These are phyloP conservation scores for Cantharellus anzutake DNA, from an alignment of 768 basidiomycete genomes.

Conservation along the genomic window DNA sequence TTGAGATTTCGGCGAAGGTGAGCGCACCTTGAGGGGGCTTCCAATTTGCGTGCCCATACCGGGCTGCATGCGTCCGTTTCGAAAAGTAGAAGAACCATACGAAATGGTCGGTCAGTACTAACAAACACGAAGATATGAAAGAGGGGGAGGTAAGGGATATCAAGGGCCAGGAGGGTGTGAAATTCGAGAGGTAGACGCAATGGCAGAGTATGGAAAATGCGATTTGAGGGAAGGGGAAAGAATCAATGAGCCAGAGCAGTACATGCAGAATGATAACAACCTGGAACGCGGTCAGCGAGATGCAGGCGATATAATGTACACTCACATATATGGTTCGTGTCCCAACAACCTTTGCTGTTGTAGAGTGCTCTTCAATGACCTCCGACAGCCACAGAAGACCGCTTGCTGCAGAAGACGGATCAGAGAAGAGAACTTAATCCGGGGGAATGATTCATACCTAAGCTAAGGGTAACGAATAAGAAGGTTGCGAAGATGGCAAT, in stretches of 20 bases:
- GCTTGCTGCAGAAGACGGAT: constrained; percentile 39
- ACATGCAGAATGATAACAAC: constrained; percentile 59
- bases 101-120: constrained; percentile 85
- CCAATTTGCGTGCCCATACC: neutral
- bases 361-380: constrained; percentile 85
- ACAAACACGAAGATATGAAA: constrained; percentile 68
- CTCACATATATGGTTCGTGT: constrained; percentile 77
- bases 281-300: constrained; percentile 22
- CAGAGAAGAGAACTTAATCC: neutral
- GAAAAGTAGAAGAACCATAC: constrained; percentile 95
- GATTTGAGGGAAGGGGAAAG: constrained; percentile 56
- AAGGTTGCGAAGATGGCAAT: constrained; percentile 58
- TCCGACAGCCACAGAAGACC: constrained; percentile 88
- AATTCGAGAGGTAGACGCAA: constrained; percentile 80
- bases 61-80: constrained; percentile 3
- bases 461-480: constrained; percentile 75
- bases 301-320: constrained; percentile 8
- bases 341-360: constrained; percentile 61
- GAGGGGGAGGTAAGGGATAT: constrained; percentile 74
- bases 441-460: constrained; percentile 31
- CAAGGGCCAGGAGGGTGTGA: constrained; percentile 75
- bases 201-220: constrained; percentile 73
- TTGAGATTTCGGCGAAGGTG: constrained; percentile 23
- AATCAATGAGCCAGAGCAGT: constrained; percentile 58
- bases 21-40: constrained; percentile 1